Percentiles rank a stretch among this genome's conserved stretches.
Evolutionary conservation across 306 rosid genomes (phyloP).

Genomic region (Malus orientalis): DNA sequence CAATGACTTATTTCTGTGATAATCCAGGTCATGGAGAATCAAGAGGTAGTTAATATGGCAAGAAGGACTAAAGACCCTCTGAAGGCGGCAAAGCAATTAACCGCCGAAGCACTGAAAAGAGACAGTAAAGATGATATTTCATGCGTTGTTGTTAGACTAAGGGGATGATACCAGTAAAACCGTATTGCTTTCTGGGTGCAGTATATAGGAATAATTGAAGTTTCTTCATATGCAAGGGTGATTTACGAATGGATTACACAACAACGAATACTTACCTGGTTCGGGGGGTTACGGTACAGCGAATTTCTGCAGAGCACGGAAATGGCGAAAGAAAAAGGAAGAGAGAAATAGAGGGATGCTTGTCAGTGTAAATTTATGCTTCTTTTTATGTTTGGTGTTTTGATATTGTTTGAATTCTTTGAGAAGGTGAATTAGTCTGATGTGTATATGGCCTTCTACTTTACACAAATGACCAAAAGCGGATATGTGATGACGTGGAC

Average conservation of each 20-base stretch:
- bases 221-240: slow-evolving; percentile 21
- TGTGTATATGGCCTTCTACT: slow-evolving; percentile 24
- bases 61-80: slow-evolving; percentile 52
- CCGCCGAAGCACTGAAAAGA: slow-evolving; percentile 71
- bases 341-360: slow-evolving; percentile 3
- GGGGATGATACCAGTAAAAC: slow-evolving; percentile 27
- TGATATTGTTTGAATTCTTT: slow-evolving; percentile 59
- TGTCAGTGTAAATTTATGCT: slow-evolving; percentile 34
- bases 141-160: slow-evolving; percentile 73
- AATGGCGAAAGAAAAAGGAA: slow-evolving; percentile 7
- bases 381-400: slow-evolving; percentile 26
- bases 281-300: slow-evolving; percentile 24
- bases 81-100: slow-evolving; percentile 77
- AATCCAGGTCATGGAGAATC: slow-evolving; percentile 77
- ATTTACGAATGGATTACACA: slow-evolving; percentile 14
- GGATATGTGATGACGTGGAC: slow-evolving; percentile 25
- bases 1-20: slow-evolving; percentile 12
- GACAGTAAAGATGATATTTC: slow-evolving; percentile 90
- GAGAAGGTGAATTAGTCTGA: slow-evolving; percentile 30
- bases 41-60: slow-evolving; percentile 86
- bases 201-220: slow-evolving; percentile 36
- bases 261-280: slow-evolving; percentile 23
- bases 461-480: slow-evolving; percentile 21
- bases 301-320: slow-evolving; percentile 7
- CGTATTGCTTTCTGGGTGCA: slow-evolving; percentile 16